A percentile compares a stretch with the other conserved stretches of the same genome.
phyloP scores from a whole-genome alignment of 768 basidiomycete species.

The Chalciporus sphaerocephalus region DNA sequence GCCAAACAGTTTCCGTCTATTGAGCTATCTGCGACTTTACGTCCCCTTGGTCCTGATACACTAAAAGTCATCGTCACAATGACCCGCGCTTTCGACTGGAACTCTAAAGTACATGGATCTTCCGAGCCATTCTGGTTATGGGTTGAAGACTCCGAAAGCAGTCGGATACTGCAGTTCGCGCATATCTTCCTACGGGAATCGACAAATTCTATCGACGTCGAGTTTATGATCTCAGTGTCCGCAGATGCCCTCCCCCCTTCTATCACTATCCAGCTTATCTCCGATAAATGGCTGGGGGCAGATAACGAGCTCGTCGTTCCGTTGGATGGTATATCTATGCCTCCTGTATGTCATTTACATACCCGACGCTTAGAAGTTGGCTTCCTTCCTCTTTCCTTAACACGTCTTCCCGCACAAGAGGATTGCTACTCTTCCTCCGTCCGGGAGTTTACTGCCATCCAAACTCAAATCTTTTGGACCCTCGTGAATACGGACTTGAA shows the following conservation, averaged over 20 bases:
- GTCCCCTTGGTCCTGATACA: conserved; percentile 80
- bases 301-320: conserved; percentile 67
- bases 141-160: conserved; percentile 83
- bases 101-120: conserved; percentile 62
- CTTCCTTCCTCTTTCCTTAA: conserved; percentile 55
- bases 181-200: conserved; percentile 68
- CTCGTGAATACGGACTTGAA: conserved; percentile 63
- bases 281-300: conserved; percentile 91
- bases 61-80: conserved; percentile 70
- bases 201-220: conserved; percentile 54
- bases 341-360: conserved; percentile 49
- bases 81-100: conserved; percentile 76
- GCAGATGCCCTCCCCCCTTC: conserved; percentile 53
- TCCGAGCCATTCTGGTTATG: conserved; percentile 93
- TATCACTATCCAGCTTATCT: conserved; percentile 74
- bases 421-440: conserved; percentile 43
- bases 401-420: conserved; percentile 44
- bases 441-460: conserved; percentile 72
- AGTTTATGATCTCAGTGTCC: conserved; percentile 79
- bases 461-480: conserved; percentile 88
- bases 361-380: conserved; percentile 70
- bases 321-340: conserved; percentile 74
- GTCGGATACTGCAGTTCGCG: conserved; percentile 76
- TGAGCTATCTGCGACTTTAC: conserved; percentile 59
- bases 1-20: conserved; percentile 83